A percentile compares a stretch with the other conserved stretches of the same genome.
Conservation (phyloP, 257 asterid genomes). For the Scutellaria baicalensis region DNA sequence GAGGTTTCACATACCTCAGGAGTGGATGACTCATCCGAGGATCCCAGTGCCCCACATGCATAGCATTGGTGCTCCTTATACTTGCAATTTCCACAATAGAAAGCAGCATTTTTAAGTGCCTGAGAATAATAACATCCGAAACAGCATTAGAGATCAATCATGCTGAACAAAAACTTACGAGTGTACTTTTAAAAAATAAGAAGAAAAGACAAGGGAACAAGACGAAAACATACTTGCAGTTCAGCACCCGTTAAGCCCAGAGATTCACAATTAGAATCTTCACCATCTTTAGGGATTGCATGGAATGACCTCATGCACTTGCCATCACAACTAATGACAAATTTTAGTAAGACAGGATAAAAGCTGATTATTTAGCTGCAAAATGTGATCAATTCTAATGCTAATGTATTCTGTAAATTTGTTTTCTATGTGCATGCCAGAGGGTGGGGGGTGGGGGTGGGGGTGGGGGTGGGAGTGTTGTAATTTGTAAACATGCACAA, state of each 20-base stretch:
- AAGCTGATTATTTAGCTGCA: not conserved
- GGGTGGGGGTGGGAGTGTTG: not conserved
- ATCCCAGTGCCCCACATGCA: conserved; percentile 81
- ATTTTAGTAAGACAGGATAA: not conserved
- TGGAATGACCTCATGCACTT: conserved; percentile 93
- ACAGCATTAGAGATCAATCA: conserved; percentile 8
- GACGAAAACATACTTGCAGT: conserved; percentile 36
- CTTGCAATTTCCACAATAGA: conserved; percentile 68
- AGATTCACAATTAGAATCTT: conserved; percentile 51
- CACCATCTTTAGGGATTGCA: conserved; percentile 55
- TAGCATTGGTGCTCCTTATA: conserved; percentile 74
- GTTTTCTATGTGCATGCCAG: too few species aligned
- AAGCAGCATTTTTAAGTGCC: conserved; percentile 37
- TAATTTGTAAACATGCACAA: not conserved
- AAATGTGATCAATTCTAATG: not conserved
- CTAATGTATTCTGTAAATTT: not conserved
- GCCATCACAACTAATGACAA: conserved; percentile 64
- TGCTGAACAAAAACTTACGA: conserved; percentile 4
- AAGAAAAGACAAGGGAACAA: not conserved
- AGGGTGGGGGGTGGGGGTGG: not conserved
- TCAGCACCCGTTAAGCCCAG: conserved; percentile 50
- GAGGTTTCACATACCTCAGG: conserved; percentile 53
- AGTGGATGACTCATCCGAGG: conserved; percentile 72
- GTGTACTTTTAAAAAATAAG: not conserved
- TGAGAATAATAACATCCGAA: conserved; percentile 17